Evolutionary conservation across 2,329 filamentous ascomycete species (phyloP), one percentile per base, ranked within the genome.

Genomic region (Thyridium curvatum): DNA sequence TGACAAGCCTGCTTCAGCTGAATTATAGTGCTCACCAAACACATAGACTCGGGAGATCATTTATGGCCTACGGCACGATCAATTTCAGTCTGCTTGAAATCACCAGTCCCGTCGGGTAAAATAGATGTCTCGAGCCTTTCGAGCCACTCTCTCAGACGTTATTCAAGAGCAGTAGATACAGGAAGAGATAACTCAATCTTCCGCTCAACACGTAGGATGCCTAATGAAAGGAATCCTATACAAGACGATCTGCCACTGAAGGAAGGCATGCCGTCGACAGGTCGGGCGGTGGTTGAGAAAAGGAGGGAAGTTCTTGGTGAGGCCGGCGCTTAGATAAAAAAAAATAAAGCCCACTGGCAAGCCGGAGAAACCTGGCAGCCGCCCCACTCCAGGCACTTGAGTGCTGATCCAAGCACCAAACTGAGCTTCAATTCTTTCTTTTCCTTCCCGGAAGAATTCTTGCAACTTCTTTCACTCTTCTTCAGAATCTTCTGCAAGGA

Each of bases 151-250:
- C 77, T 86, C 84, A 87, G 71, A 71, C 68, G 64, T 65, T 64
- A 81, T 77, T 88, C 83, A 74, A 85, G 81, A 81, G 83, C 80
- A 86, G 84, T 82, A 88, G 84, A 88, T 88, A 88, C 84, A 82
- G 81, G 81, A 78, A 72, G 82, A 63, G 52, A 49, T 36, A 42
- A 43, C 53, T 77, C 62, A 51, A 65, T 85, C 79, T 85, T 60
- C 73, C 80, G 75, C 79, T 71, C 74, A 69, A 65, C 65, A 60
- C 50, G 49, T 61, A 62, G 61, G 60, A 61, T 54, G 59, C 63
- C 69, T 77, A 76, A 65, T 77, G 74, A 75, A 75, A 75, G 71
- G 59, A 39, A 46, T 49, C 44, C 37, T 46, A 55, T 51, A 53
- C 51, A 54, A 53, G 52, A 51, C 59, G 56, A 54, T 61, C 49